phyloP scores from a whole-genome alignment of 2,329 filamentous ascomycete species.

The Colletotrichum musicola region DNA sequence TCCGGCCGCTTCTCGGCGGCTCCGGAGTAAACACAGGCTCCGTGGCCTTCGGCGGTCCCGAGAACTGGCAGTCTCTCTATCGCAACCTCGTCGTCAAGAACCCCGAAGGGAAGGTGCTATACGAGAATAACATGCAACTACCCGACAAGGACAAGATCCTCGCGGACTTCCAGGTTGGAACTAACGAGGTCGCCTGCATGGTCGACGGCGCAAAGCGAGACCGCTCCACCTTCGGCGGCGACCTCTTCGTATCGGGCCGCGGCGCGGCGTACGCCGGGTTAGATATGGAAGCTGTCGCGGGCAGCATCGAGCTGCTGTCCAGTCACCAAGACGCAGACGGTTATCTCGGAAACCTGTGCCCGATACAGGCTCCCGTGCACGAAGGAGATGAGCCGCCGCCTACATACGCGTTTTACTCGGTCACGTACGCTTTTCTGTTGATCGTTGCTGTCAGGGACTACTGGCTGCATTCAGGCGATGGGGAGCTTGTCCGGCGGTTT shows the following conservation, averaged over 20 bases:
- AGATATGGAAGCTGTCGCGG: conserved; percentile 13
- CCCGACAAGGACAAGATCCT: not conserved
- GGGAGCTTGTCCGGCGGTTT: not conserved
- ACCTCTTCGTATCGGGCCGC: conserved; percentile 31
- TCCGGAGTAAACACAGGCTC: conserved; percentile 29
- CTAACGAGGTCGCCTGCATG: conserved; percentile 29
- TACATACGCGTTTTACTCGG: conserved; percentile 34
- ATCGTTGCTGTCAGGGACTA: conserved; percentile 31
- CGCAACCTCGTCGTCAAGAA: conserved; percentile 7
- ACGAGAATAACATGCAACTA: conserved; percentile 22
- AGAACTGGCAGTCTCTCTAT: conserved; percentile 25
- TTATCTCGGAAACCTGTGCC: conserved; percentile 33
- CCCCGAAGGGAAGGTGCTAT: not conserved
- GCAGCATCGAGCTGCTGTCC: conserved; percentile 30
- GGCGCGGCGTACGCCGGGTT: conserved; percentile 25
- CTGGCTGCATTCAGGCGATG: conserved; percentile 31
- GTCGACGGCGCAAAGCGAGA: conserved; percentile 34
- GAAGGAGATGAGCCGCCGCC: conserved; percentile 14
- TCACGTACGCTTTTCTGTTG: conserved; percentile 29
- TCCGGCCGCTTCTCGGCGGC: conserved; percentile 20
- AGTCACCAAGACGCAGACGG: conserved; percentile 32
- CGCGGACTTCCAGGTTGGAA: conserved; percentile 32
- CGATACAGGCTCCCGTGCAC: conserved; percentile 26
- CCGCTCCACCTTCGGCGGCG: conserved; percentile 30
- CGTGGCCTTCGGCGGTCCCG: conserved; percentile 28